Evolutionary conservation across 202 grass and related monocot genomes (phyloP).

Genomic region (Saccharum hybrid): DNA sequence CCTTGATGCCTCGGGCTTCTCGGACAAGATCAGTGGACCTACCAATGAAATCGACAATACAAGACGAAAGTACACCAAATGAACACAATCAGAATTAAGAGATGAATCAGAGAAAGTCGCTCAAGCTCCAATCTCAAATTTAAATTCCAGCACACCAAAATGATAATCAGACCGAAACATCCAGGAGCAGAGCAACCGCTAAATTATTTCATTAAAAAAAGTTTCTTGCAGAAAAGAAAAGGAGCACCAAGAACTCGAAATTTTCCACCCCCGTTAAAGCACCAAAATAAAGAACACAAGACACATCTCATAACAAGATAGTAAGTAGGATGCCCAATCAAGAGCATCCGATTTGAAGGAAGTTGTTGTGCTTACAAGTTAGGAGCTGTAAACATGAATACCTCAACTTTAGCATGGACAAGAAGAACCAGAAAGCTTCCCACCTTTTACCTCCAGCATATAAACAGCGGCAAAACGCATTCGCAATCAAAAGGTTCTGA

Average conservation of each 20-base stretch:
- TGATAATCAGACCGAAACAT: background rate
- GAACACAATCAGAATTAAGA: slow-evolving; percentile 24
- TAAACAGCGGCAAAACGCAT: slow-evolving; percentile 22
- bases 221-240: background rate
- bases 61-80: background rate
- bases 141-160: background rate
- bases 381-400: slow-evolving; percentile 3
- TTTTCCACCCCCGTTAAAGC: background rate
- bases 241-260: background rate
- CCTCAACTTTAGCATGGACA: slow-evolving; percentile 12
- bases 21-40: slow-evolving; percentile 28
- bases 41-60: slow-evolving; percentile 1
- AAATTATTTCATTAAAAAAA: background rate
- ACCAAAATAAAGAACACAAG: slow-evolving; percentile 10
- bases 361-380: slow-evolving; percentile 1
- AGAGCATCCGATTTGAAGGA: slow-evolving; percentile 6
- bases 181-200: background rate
- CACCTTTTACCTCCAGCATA: slow-evolving; percentile 36
- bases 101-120: slow-evolving; percentile 1
- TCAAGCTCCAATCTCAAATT: background rate
- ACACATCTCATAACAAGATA: slow-evolving; percentile 15
- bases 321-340: background rate
- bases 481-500: slow-evolving; percentile 11
- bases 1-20: slow-evolving; percentile 61
- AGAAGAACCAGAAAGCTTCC: slow-evolving; percentile 29